phyloP scores from a whole-genome alignment of 2,329 filamentous ascomycete genomes.

The Arthrocladium fulminans region DNA sequence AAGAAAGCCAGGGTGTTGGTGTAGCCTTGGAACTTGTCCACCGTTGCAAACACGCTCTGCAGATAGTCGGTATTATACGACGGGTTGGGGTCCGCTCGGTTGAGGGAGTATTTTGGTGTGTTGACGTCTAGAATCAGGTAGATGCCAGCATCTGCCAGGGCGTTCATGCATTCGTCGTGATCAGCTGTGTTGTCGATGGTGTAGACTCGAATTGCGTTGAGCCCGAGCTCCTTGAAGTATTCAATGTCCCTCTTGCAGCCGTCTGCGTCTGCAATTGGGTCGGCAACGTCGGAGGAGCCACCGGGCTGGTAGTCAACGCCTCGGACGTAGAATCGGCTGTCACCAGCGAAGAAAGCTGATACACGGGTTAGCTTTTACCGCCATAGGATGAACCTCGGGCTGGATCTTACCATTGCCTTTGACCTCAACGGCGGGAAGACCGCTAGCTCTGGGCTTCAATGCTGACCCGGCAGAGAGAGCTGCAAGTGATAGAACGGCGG shows the following conservation, averaged over 20 bases:
- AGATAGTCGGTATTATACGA: constrained; percentile 87
- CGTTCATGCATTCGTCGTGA: constrained; percentile 79
- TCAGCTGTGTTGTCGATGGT: constrained; percentile 75
- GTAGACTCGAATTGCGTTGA: constrained; percentile 91
- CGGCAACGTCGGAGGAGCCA: constrained; percentile 53
- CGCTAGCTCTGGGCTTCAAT: constrained; percentile 33
- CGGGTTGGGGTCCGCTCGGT: constrained; percentile 59
- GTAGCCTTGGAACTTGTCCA: constrained; percentile 75
- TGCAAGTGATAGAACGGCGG: constrained; percentile 32
- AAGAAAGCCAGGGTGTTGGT: constrained; percentile 81
- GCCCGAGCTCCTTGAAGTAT: constrained; percentile 73
- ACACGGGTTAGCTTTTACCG: constrained; percentile 18
- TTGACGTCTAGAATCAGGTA: constrained; percentile 90
- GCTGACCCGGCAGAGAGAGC: constrained; percentile 39
- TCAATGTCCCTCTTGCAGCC: constrained; percentile 71
- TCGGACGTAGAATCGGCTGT: constrained; percentile 47
- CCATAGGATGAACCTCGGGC: background rate
- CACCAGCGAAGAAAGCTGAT: constrained; percentile 53
- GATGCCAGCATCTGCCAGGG: constrained; percentile 73
- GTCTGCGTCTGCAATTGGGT: constrained; percentile 64
- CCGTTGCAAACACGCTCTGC: constrained; percentile 76
- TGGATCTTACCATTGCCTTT: constrained; percentile 50
- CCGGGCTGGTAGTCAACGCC: constrained; percentile 58
- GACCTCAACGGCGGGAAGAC: constrained; percentile 49
- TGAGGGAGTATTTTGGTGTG: constrained; percentile 81